A percentile compares a stretch with the other conserved stretches of the same genome.
phyloP scores from a whole-genome alignment of 768 basidiomycete genomes.

The Xerocomus potaroensis region DNA sequence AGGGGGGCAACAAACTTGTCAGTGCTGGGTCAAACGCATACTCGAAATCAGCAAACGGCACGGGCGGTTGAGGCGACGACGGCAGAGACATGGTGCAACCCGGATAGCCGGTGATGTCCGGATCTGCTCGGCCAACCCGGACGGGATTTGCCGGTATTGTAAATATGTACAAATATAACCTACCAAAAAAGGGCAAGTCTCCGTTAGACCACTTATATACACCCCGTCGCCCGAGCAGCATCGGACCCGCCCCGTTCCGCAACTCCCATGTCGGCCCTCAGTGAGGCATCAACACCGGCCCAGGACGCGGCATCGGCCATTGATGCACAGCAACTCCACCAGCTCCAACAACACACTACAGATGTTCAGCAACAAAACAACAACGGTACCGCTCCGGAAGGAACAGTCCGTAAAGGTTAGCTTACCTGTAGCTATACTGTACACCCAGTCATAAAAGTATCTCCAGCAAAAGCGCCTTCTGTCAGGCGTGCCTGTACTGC shows the following conservation, averaged over 20 bases:
- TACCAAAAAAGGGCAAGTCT: slow-evolving; percentile 24
- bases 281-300: slow-evolving; percentile 66
- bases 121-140: not conserved
- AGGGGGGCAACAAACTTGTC: slow-evolving; percentile 51
- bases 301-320: slow-evolving; percentile 56
- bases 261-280: slow-evolving; percentile 71
- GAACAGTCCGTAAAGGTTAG: slow-evolving; percentile 56
- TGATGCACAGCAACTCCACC: slow-evolving; percentile 53
- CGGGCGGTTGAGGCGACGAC: slow-evolving; percentile 42
- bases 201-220: slow-evolving; percentile 28
- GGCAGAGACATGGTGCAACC: slow-evolving; percentile 27
- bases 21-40: slow-evolving; percentile 65
- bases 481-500: slow-evolving; percentile 77
- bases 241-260: slow-evolving; percentile 37
- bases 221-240: slow-evolving; percentile 19
- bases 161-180: slow-evolving; percentile 26
- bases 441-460: slow-evolving; percentile 10
- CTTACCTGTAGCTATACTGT: slow-evolving; percentile 18
- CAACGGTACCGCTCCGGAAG: slow-evolving; percentile 29
- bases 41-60: slow-evolving; percentile 64
- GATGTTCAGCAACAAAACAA: slow-evolving; percentile 34
- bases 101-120: slow-evolving; percentile 22
- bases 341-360: slow-evolving; percentile 33
- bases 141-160: slow-evolving; percentile 18
- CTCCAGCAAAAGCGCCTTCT: slow-evolving; percentile 71